Evolutionary conservation across 2,329 filamentous ascomycete genomes (phyloP).

Genomic region (Ambrosiella xylebori): DNA sequence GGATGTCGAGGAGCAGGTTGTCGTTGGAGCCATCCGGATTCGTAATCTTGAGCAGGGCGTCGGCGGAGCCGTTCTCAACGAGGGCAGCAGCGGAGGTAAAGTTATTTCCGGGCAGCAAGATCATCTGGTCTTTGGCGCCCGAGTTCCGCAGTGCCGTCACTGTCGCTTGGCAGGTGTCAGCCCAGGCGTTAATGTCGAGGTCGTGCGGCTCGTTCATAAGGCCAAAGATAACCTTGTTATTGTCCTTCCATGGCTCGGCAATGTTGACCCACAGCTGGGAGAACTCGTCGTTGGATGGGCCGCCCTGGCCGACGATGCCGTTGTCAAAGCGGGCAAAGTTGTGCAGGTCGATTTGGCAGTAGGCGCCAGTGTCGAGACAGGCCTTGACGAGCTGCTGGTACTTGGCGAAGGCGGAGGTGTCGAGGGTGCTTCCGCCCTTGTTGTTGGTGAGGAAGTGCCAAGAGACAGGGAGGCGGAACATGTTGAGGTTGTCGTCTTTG

Average conservation of each 20-base stretch:
- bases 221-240: slow-evolving; percentile 41
- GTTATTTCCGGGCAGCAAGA: slow-evolving; percentile 46
- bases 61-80: slow-evolving; percentile 31
- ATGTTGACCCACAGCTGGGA: slow-evolving; percentile 39
- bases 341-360: slow-evolving; percentile 43
- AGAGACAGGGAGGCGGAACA: slow-evolving; percentile 32
- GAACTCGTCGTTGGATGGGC: slow-evolving; percentile 41
- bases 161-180: slow-evolving; percentile 39
- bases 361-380: slow-evolving; percentile 37
- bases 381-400: slow-evolving; percentile 40
- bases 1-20: slow-evolving; percentile 40
- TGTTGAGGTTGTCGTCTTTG: slow-evolving; percentile 32
- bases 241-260: slow-evolving; percentile 37
- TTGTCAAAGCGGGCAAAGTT: slow-evolving; percentile 45
- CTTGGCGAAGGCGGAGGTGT: slow-evolving; percentile 28
- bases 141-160: slow-evolving; percentile 48
- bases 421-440: slow-evolving; percentile 31
- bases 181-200: slow-evolving; percentile 39
- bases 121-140: slow-evolving; percentile 45
- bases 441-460: slow-evolving; percentile 45
- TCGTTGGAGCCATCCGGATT: slow-evolving; percentile 42
- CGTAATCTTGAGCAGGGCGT: slow-evolving; percentile 32
- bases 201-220: slow-evolving; percentile 57
- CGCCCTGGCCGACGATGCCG: slow-evolving; percentile 46
- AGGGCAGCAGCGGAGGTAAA: slow-evolving; percentile 35